Evolutionary conservation across 192 early-diverging fungal genomes (phyloP), one percentile per base, ranked within the genome.

Genomic region (Backusella tarrabulga): DNA sequence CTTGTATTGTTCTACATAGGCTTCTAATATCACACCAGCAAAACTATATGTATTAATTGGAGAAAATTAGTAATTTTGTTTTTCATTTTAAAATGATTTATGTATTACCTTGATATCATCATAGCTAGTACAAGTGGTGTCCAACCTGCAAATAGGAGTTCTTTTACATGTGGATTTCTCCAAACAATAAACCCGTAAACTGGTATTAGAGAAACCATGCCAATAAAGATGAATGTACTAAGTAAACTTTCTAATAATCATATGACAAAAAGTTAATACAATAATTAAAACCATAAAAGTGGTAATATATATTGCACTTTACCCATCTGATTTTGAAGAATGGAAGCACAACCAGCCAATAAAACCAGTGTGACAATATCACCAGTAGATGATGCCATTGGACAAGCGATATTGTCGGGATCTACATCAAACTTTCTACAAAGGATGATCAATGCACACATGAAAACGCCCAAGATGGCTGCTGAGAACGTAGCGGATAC

Each of bases 371-470:
- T 93, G 5, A 93, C 83, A 63, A 93, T 85, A 83, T 93, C 92
- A 32, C 92, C 92, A 77, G 91, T 78, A 2, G 87, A 87, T 6
- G 92, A 92, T 29, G 92, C 92, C 76, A 93, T 75, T 19, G 92
- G 92, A 50, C 90, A 92, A 17, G 92, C 92, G 75, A 93, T 93
- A 74, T 93, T 93, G 76, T 93, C 88, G 14, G 68, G 95, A 71
- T 97, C 92, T 34, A 97, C 85, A 3, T 88, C 81, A 35, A 88
- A 84, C 9, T 73, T 77, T 35, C 90, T 81, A 73, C 92, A 90
- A 34, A 88, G 67, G 26, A 87, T 76, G 42, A 96, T 90, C 0
- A 92, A 87, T n/a, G 78, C 77, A 71, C 91, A 89, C 80, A 93
- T 94, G 60, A 95, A 86, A 5, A 87, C 42, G 9, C 93, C 93